Base-by-base conservation (phyloP, 2,329 filamentous ascomycete genomes). In the Trichoderma endophyticum region DNA sequence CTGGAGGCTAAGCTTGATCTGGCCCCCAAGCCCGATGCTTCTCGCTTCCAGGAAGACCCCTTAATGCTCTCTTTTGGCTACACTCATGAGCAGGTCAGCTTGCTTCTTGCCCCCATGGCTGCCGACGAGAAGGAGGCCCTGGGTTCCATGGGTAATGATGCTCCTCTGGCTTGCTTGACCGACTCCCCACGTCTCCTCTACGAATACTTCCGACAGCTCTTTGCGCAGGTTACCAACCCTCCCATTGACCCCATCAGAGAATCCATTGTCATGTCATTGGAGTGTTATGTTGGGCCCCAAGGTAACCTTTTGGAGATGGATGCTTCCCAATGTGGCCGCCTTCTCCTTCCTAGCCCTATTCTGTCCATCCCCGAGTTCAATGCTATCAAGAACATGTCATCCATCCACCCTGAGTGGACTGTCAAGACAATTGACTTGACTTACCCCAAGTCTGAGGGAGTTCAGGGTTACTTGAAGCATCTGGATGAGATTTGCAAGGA, bases 111-210 rank as follows among this genome's bases (percentile, higher is more conserved):
- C 21, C 95, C 95, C 11, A 98, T 98, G 95, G 95, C 94, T 72
- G 94, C 94, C 28, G 95, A 98, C 79, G 97, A 97, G 73, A 98
- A 98, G 84, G 95, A 98, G 82, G 95, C 95, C 57, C 88, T 98
- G 69, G 95, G 95, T 54, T 98, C 95, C 73, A 98, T 98, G 95
- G 95, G 95, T 77, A 98, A 98, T 80, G 95, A 98, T 85, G 93
- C 93, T 59, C 95, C 95, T 57, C 86, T 98, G 75, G 95, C 95
- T 68, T 97, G 94, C 82, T 86, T 98, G 80, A 93, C 95, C n/a
- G 89, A 93, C 75, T 93, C 95, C 74, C 94, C 95, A 76, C 93
- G 95, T 76, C 86, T 97, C 69, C 88, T 98, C 24, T 97, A 93
- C 82, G 95, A 98, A 82, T 98, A 98, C 84, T 98, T 98, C 91